A percentile compares a stretch with the other conserved stretches of the same genome.
Conservation (phyloP, 441 rosid species). For the Eruca vesicaria region DNA sequence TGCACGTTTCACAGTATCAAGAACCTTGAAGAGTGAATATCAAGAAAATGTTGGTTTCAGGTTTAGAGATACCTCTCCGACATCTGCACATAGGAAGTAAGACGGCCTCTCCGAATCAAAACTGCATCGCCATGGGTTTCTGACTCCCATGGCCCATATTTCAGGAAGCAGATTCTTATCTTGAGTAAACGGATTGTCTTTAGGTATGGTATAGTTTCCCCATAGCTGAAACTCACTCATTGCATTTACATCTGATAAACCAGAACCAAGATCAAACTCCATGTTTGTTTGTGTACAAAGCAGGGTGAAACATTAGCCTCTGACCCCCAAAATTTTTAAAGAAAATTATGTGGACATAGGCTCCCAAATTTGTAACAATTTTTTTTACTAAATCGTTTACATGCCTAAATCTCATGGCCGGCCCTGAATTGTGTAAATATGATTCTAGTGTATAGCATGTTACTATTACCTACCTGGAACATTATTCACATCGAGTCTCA, state of each 20-base stretch:
- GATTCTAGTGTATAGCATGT: background rate
- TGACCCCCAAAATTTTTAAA: too few species aligned
- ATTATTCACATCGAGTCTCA: slow-evolving; percentile 57
- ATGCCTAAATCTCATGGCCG: too few species aligned
- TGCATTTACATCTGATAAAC: slow-evolving; percentile 4
- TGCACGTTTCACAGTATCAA: slow-evolving; percentile 21
- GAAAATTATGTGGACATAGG: too few species aligned
- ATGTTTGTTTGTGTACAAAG: background rate
- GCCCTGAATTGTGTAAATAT: too few species aligned
- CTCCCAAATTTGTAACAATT: too few species aligned
- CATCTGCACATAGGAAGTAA: slow-evolving; percentile 44
- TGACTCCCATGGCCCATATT: slow-evolving; percentile 43
- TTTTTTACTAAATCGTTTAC: too few species aligned
- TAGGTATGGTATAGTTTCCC: slow-evolving; percentile 47
- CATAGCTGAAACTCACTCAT: slow-evolving; percentile 29
- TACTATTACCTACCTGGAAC: slow-evolving; percentile 52
- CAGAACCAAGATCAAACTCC: background rate
- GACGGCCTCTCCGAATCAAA: slow-evolving; percentile 42
- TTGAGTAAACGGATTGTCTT: slow-evolving; percentile 41
- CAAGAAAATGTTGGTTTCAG: background rate
- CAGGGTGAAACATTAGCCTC: too few species aligned
- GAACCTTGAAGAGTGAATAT: background rate
- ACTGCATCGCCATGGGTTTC: slow-evolving; percentile 52
- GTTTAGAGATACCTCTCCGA: slow-evolving; percentile 38
- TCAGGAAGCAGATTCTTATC: slow-evolving; percentile 39